These are phyloP conservation scores for Dryas integrifolia DNA, from an alignment of 331 rosid genomes.

Conservation along the genomic window DNA sequence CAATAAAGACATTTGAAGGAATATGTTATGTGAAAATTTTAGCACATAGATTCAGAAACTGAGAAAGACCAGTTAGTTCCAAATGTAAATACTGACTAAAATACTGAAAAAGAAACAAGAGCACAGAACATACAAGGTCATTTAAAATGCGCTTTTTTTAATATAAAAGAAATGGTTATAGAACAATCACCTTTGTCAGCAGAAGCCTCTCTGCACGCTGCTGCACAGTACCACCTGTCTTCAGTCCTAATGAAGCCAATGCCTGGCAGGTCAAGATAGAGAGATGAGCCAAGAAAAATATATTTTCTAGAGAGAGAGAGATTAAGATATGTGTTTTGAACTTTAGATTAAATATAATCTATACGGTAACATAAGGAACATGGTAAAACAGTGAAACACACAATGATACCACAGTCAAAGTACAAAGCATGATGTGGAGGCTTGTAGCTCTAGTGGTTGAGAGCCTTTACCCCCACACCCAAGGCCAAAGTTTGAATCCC, in stretches of 20 bases:
- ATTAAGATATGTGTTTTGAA: conserved; percentile 10
- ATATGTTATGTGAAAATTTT: not conserved
- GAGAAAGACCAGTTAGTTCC: not conserved
- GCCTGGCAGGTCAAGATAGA: conserved; percentile 48
- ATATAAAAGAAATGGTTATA: not conserved
- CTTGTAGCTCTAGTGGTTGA: too few species aligned
- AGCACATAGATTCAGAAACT: too few species aligned
- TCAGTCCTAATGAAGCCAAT: conserved; percentile 69
- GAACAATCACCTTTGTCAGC: conserved; percentile 67
- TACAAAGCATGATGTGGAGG: too few species aligned
- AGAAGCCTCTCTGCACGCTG: conserved; percentile 97
- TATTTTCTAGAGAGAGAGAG: conserved; percentile 13
- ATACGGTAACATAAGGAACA: too few species aligned
- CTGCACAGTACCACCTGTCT: conserved; percentile 86
- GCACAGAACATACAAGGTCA: not conserved
- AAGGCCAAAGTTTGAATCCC: too few species aligned
- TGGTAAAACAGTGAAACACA: too few species aligned
- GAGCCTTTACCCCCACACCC: too few species aligned
- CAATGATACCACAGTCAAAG: too few species aligned
- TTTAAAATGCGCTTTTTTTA: not conserved
- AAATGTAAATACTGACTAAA: not conserved
- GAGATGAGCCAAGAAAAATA: conserved; percentile 15
- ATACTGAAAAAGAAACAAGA: conserved; percentile 2
- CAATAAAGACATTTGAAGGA: conserved; percentile 16
- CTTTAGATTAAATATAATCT: not conserved